A percentile compares a stretch with the other conserved stretches of the same genome.
These are phyloP conservation scores for Thalia dealbata DNA, from an alignment of 176 grass and related monocot species.

Conservation along the genomic window DNA sequence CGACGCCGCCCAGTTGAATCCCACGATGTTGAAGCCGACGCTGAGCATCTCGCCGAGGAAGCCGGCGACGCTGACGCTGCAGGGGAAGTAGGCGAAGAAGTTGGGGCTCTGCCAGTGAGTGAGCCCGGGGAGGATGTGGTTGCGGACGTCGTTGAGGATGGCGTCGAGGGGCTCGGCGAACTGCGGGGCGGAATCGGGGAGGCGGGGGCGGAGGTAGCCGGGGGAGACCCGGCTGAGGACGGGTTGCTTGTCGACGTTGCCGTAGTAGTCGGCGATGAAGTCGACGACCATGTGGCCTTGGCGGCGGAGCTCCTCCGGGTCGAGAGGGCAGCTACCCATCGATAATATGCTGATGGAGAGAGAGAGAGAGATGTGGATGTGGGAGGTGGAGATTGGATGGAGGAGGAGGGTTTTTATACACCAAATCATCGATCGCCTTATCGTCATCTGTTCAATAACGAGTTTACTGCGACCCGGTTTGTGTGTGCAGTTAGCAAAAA, in stretches of 20 bases:
- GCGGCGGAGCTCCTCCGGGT: conserved; percentile 36
- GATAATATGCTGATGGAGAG: too few species aligned
- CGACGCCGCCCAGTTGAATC: conserved; percentile 44
- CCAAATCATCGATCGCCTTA: too few species aligned
- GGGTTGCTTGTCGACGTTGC: conserved; percentile 25
- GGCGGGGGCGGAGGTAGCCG: conserved; percentile 25
- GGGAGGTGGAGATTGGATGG: too few species aligned
- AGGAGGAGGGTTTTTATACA: too few species aligned
- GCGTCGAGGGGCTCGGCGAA: conserved; percentile 21
- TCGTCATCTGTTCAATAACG: too few species aligned
- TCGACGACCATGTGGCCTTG: conserved; percentile 28
- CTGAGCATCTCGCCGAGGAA: conserved; percentile 38
- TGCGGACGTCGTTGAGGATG: conserved; percentile 23
- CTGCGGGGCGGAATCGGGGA: conserved; percentile 18
- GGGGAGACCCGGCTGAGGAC: conserved; percentile 32
- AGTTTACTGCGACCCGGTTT: too few species aligned
- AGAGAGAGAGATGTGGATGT: too few species aligned
- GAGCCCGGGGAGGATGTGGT: conserved; percentile 32
- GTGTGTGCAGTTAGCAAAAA: too few species aligned
- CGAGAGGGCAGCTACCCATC: conserved; percentile 10
- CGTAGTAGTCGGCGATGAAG: conserved; percentile 61
- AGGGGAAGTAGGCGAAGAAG: conserved; percentile 47
- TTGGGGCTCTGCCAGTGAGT: conserved; percentile 64
- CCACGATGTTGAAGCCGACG: conserved; percentile 34
- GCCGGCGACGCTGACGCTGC: conserved; percentile 30